phyloP scores from a whole-genome alignment of 345 rosid species.

The Murraya koenigii region DNA sequence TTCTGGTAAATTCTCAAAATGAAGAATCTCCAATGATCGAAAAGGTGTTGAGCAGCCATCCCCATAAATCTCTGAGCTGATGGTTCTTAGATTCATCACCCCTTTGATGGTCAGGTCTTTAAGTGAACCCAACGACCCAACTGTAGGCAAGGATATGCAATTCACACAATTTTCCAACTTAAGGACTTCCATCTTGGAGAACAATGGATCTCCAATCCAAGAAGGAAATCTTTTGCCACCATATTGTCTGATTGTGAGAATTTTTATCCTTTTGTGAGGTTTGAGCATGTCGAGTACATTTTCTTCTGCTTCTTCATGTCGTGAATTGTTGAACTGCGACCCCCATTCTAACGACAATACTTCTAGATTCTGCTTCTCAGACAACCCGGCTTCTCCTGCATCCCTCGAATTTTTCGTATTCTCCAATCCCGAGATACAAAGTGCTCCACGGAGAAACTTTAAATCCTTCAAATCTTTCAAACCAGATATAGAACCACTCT shows the following conservation, averaged over 20 bases:
- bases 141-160: too few relatives aligned
- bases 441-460: conserved; percentile 21
- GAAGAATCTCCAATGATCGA: background rate
- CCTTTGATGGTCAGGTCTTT: background rate
- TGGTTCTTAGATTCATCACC: background rate
- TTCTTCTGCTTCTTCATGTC: background rate
- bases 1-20: background rate
- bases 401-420: background rate
- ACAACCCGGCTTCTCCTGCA: background rate
- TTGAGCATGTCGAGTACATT: background rate
- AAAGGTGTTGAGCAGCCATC: background rate
- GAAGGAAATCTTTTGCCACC: too few relatives aligned
- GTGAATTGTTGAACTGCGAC: too few relatives aligned
- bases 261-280: too few relatives aligned
- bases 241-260: too few relatives aligned
- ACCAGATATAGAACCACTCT: background rate
- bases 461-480: conserved; percentile 26
- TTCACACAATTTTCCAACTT: too few relatives aligned
- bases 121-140: background rate
- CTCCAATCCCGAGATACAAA: conserved; percentile 18
- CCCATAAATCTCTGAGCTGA: background rate
- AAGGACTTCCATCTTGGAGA: too few relatives aligned
- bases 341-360: background rate
- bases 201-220: too few relatives aligned
- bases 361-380: background rate